These are phyloP conservation scores for Tuber borchii DNA, from an alignment of 495 filamentous ascomycete genomes.

Conservation along the genomic window DNA sequence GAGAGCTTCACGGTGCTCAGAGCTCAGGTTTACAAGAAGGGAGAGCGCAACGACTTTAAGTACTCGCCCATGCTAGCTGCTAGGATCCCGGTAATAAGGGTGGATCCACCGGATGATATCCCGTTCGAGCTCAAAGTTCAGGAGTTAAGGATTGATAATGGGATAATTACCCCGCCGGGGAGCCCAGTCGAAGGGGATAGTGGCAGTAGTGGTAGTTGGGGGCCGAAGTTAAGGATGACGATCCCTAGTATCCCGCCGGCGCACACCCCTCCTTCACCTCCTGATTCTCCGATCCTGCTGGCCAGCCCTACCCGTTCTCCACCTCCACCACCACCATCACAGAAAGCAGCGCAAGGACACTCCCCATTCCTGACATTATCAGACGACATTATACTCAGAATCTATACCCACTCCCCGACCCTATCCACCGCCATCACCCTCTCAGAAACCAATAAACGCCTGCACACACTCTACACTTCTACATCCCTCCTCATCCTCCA, in stretches of 20 bases:
- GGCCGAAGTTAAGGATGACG: background rate
- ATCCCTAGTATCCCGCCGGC: background rate
- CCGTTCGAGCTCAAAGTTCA: conserved; percentile 20
- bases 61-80: conserved; percentile 19
- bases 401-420: conserved; percentile 21
- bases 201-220: background rate
- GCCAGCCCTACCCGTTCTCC: conserved; percentile 21
- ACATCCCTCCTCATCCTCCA: conserved; percentile 23
- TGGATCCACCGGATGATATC: conserved; percentile 33
- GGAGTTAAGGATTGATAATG: conserved; percentile 5
- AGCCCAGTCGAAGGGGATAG: background rate
- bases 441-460: conserved; percentile 17
- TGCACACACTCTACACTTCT: conserved; percentile 11
- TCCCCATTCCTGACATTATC: conserved; percentile 22
- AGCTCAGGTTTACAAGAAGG: conserved; percentile 32
- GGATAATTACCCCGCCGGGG: background rate
- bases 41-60: conserved; percentile 25
- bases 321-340: conserved; percentile 23
- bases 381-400: conserved; percentile 24
- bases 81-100: conserved; percentile 13
- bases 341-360: background rate
- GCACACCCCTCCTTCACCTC: conserved; percentile 25
- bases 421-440: conserved; percentile 16
- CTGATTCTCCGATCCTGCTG: conserved; percentile 9
- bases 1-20: conserved; percentile 28